Evolutionary conservation across 2,329 filamentous ascomycete species (phyloP).

Genomic region (Trichophyton equinum): DNA sequence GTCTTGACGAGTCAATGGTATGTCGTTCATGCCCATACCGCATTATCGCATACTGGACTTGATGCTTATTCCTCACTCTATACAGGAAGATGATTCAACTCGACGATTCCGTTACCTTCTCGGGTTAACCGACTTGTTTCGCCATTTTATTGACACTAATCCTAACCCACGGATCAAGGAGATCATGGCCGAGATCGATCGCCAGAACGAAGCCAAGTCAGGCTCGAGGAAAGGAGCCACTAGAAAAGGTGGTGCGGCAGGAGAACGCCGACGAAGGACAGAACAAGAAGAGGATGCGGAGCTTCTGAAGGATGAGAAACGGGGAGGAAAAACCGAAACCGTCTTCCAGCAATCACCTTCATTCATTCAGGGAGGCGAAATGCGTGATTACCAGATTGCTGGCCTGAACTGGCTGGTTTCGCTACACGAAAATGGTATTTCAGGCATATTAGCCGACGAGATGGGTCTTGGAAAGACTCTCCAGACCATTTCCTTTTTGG

Average conservation of each 20-base stretch:
- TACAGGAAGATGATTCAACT: constrained; percentile 84
- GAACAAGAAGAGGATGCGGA: constrained; percentile 98
- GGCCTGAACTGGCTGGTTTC: constrained; percentile 97
- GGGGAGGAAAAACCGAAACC: constrained; percentile 70
- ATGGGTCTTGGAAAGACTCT: constrained; percentile 98
- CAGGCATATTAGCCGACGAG: constrained; percentile 91
- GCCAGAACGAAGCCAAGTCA: constrained; percentile 67
- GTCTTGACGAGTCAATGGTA: constrained; percentile 83
- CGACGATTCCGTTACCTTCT: constrained; percentile 88
- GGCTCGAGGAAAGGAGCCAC: constrained; percentile 60
- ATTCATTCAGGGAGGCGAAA: constrained; percentile 71
- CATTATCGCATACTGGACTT: background rate
- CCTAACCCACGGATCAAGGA: constrained; percentile 89
- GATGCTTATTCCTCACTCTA: constrained; percentile 11
- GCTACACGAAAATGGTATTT: constrained; percentile 96
- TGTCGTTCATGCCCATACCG: background rate
- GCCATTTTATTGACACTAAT: constrained; percentile 97
- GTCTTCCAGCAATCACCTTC: constrained; percentile 87
- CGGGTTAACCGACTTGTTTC: constrained; percentile 89
- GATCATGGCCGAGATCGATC: constrained; percentile 87
- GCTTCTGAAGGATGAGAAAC: constrained; percentile 70
- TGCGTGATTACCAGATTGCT: constrained; percentile 94
- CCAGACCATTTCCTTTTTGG: constrained; percentile 92
- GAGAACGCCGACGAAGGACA: constrained; percentile 69
- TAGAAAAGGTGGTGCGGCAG: constrained; percentile 73